Conservation (phyloP, 306 rosid species). For the Lathyrus sativus region DNA sequence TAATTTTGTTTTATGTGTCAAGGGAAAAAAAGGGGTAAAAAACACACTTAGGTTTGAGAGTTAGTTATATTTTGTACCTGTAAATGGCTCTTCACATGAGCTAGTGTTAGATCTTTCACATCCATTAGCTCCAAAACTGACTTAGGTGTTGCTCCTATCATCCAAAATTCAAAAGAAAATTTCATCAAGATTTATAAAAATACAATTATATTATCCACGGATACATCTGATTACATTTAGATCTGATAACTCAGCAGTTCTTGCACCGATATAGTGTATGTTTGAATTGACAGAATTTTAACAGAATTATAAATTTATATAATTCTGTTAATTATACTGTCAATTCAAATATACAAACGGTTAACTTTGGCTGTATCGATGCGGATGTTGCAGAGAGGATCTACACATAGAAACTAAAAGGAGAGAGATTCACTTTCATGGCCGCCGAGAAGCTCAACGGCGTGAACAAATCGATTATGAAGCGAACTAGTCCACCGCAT, state of each 20-base stretch:
- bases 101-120: conserved; percentile 92
- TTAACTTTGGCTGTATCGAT: not conserved
- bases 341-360: not conserved
- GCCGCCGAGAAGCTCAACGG: conserved; percentile 93
- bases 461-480: conserved; percentile 85
- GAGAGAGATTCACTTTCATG: conserved; percentile 69
- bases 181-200: not conserved
- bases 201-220: not conserved
- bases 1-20: conserved; percentile 34
- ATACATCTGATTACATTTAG: not conserved
- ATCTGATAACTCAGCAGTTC: not conserved
- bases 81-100: conserved; percentile 97
- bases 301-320: too few relatives aligned
- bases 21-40: not conserved
- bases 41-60: not conserved
- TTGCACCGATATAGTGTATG: not conserved
- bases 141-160: conserved; percentile 89
- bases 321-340: too few relatives aligned
- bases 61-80: conserved; percentile 60
- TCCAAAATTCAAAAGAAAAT: not conserved
- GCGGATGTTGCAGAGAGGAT: not conserved
- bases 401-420: too few relatives aligned
- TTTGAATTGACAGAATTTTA: not conserved
- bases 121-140: conserved; percentile 94
- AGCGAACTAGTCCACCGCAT: conserved; percentile 97